These are phyloP conservation scores for Neurospora pannonica DNA, from an alignment of 495 filamentous ascomycete genomes.

Conservation along the genomic window DNA sequence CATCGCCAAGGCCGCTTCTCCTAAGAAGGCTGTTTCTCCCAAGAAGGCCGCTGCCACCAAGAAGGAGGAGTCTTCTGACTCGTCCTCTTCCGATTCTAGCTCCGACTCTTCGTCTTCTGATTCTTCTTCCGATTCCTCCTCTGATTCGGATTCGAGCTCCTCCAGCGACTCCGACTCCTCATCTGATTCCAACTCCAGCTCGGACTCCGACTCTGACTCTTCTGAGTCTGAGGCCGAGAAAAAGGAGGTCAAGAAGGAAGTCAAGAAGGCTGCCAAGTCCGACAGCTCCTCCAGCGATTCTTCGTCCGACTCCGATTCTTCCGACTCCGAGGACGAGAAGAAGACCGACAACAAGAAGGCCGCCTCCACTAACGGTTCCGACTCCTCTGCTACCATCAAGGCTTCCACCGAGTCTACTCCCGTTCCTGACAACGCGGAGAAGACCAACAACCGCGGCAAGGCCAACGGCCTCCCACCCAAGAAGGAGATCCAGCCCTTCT, in stretches of 20 bases:
- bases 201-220: slow-evolving; percentile 19
- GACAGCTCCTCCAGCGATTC: slow-evolving; percentile 13
- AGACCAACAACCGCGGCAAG: slow-evolving; percentile 38
- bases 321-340: slow-evolving; percentile 32
- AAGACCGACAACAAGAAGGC: slow-evolving; percentile 15
- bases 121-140: slow-evolving; percentile 36
- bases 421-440: slow-evolving; percentile 36
- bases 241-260: background rate
- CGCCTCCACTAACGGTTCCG: slow-evolving; percentile 16
- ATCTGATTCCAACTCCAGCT: slow-evolving; percentile 39
- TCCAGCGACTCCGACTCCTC: slow-evolving; percentile 28
- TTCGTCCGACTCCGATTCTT: slow-evolving; percentile 12
- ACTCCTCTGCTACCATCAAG: slow-evolving; percentile 35
- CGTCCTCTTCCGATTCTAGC: slow-evolving; percentile 27
- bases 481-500: slow-evolving; percentile 52
- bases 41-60: slow-evolving; percentile 18
- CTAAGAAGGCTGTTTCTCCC: slow-evolving; percentile 16
- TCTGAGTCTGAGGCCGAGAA: slow-evolving; percentile 25
- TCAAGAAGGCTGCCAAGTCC: slow-evolving; percentile 14
- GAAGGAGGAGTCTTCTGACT: slow-evolving; percentile 18
- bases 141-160: slow-evolving; percentile 20
- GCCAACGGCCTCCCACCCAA: slow-evolving; percentile 29
- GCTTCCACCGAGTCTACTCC: slow-evolving; percentile 30
- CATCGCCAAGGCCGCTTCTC: slow-evolving; percentile 11
- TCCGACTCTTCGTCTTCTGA: slow-evolving; percentile 19